These are phyloP conservation scores for Cryptosporidium viatorum DNA, from an alignment of 169 alveolate genomes.

Conservation along the genomic window DNA sequence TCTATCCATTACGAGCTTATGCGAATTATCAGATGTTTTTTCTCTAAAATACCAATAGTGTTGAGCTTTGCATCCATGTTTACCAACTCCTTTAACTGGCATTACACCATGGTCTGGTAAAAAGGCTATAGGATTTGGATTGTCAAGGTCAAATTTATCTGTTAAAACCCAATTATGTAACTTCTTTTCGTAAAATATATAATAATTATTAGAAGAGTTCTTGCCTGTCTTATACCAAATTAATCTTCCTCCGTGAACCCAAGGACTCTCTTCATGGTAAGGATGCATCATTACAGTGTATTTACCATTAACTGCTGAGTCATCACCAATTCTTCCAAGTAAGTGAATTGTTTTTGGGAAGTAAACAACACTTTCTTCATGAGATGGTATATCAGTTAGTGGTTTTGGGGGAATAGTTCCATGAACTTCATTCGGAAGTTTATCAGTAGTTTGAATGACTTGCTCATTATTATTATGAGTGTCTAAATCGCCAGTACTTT, in stretches of 20 bases:
- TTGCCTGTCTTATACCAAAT: slow-evolving; percentile 66
- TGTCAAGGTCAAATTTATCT: slow-evolving; percentile 39
- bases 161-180: slow-evolving; percentile 73
- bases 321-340: slow-evolving; percentile 55
- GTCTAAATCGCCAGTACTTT: background rate
- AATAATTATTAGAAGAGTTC: slow-evolving; percentile 8
- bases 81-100: slow-evolving; percentile 75
- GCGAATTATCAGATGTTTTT: slow-evolving; percentile 22
- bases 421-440: slow-evolving; percentile 45
- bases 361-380: slow-evolving; percentile 41
- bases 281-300: slow-evolving; percentile 75
- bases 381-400: slow-evolving; percentile 8
- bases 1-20: slow-evolving; percentile 67
- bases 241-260: slow-evolving; percentile 70
- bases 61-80: slow-evolving; percentile 71
- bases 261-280: slow-evolving; percentile 75
- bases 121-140: slow-evolving; percentile 68
- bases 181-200: slow-evolving; percentile 63
- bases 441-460: background rate
- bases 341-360: slow-evolving; percentile 62
- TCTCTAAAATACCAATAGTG: slow-evolving; percentile 72
- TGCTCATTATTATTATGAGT: background rate
- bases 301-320: slow-evolving; percentile 54
- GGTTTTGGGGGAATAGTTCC: slow-evolving; percentile 65
- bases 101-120: slow-evolving; percentile 74